Percentiles rank a stretch among this genome's conserved stretches.
Evolutionary conservation across 139 green algal species (phyloP).

Genomic region (Chlorokybus atmophyticus): DNA sequence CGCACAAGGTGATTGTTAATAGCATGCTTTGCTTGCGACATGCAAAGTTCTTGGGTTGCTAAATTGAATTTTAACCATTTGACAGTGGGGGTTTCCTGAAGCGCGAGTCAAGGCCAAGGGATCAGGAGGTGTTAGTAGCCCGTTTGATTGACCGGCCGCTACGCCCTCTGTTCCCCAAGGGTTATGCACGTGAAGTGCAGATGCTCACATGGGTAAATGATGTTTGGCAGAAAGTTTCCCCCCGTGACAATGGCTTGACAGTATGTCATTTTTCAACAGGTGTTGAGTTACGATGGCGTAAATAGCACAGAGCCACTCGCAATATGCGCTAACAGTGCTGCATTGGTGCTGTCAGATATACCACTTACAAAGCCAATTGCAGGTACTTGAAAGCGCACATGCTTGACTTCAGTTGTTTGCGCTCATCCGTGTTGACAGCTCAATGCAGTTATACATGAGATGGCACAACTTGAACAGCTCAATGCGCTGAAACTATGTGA

Average conservation of each 20-base stretch:
- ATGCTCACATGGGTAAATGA: conserved; percentile 37
- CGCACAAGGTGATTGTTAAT: conserved; percentile 46
- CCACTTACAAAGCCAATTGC: background rate
- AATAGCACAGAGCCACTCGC: conserved; percentile 74
- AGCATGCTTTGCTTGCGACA: background rate
- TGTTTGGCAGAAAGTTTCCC: too few relatives aligned
- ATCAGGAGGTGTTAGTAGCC: conserved; percentile 58
- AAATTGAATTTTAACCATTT: too few relatives aligned
- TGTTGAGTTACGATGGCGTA: conserved; percentile 75
- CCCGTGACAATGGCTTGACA: too few relatives aligned
- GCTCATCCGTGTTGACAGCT: background rate
- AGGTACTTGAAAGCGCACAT: too few relatives aligned
- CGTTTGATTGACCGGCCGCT: conserved; percentile 86
- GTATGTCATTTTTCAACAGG: conserved; percentile 28
- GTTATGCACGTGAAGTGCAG: conserved; percentile 82
- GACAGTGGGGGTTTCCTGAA: conserved; percentile 77
- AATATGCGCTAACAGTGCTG: conserved; percentile 75
- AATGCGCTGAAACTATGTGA: conserved; percentile 16
- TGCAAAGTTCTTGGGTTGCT: too few relatives aligned
- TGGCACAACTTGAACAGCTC: too few relatives aligned
- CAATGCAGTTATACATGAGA: background rate
- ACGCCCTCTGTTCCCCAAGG: conserved; percentile 76
- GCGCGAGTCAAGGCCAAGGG: conserved; percentile 66
- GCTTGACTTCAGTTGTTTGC: too few relatives aligned
- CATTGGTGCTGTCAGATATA: conserved; percentile 33